A percentile compares a stretch with the other conserved stretches of the same genome.
These are phyloP conservation scores for Hansenula lynferdii DNA, from an alignment of 1,139 yeast genomes.

Conservation along the genomic window DNA sequence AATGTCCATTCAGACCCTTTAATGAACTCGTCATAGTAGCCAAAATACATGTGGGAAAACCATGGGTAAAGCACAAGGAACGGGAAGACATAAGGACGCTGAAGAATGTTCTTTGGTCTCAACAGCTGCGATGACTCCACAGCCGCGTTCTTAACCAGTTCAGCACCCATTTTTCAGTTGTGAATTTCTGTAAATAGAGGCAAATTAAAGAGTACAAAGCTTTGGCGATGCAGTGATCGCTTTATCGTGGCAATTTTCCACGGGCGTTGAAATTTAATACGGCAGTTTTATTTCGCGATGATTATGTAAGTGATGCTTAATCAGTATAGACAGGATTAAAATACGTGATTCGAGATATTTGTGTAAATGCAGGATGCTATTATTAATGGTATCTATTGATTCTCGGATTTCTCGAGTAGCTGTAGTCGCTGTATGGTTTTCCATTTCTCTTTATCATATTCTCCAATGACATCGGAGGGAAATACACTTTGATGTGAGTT, in stretches of 20 bases:
- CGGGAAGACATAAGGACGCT: slow-evolving; percentile 84
- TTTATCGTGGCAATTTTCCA: slow-evolving; percentile 1
- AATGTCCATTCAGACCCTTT: slow-evolving; percentile 81
- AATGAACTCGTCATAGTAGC: slow-evolving; percentile 75
- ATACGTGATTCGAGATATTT: no score
- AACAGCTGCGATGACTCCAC: slow-evolving; percentile 48
- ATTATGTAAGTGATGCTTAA: no score
- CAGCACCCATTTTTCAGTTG: slow-evolving; percentile 7
- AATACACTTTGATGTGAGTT: slow-evolving; percentile 42
- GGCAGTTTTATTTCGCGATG: no score
- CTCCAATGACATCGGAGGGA: slow-evolving; percentile 58
- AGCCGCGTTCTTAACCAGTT: slow-evolving; percentile 31
- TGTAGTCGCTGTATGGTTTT: slow-evolving; percentile 37
- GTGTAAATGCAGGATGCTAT: no score
- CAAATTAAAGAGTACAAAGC: not conserved
- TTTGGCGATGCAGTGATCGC: not conserved
- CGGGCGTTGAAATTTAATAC: no score
- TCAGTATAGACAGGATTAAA: no score
- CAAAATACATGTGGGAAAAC: slow-evolving; percentile 60
- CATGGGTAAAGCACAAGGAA: slow-evolving; percentile 75
- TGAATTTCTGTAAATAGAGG: not conserved
- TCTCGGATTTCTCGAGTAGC: slow-evolving; percentile 6
- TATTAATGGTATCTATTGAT: not conserved
- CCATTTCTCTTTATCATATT: slow-evolving; percentile 66
- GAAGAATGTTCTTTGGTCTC: slow-evolving; percentile 55